A percentile compares a stretch with the other conserved stretches of the same genome.
Conservation (phyloP, 805 yeast genomes). For the Wickerhamomyces canadensis region DNA sequence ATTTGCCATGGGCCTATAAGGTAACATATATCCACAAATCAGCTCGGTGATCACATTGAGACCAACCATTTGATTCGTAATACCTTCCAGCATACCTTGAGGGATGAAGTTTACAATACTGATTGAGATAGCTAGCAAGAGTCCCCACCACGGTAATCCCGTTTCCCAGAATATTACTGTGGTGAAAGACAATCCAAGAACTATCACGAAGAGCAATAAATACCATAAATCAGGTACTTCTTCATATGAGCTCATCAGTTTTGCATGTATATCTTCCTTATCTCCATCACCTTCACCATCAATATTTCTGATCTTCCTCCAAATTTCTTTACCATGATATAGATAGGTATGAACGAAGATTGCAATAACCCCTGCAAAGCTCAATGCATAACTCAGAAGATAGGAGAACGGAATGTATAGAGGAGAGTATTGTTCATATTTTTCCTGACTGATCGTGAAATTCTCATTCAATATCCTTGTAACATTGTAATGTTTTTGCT, state of each 20-base stretch:
- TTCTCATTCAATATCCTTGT: slow-evolving; percentile 38
- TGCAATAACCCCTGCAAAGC: slow-evolving; percentile 60
- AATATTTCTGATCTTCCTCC: slow-evolving; percentile 32
- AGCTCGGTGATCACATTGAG: slow-evolving; percentile 55
- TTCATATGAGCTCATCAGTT: slow-evolving; percentile 48
- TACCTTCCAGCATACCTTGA: slow-evolving; percentile 51
- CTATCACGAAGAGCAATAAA: slow-evolving; percentile 25
- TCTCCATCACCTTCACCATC: slow-evolving; percentile 42
- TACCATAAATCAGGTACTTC: slow-evolving; percentile 62
- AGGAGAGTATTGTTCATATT: slow-evolving; percentile 50
- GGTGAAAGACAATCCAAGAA: slow-evolving; percentile 26
- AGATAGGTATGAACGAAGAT: slow-evolving; percentile 53
- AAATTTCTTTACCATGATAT: slow-evolving; percentile 53
- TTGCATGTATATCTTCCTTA: slow-evolving; percentile 39
- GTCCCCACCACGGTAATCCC: slow-evolving; percentile 59
- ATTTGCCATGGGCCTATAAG: slow-evolving; percentile 49
- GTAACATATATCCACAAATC: slow-evolving; percentile 55
- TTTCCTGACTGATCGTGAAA: slow-evolving; percentile 36
- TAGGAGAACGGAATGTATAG: slow-evolving; percentile 54
- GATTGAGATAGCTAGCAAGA: slow-evolving; percentile 48
- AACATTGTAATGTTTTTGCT: slow-evolving; percentile 41
- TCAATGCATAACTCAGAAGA: slow-evolving; percentile 48
- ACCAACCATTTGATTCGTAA: slow-evolving; percentile 51
- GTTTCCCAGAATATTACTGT: slow-evolving; percentile 34
- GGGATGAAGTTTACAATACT: slow-evolving; percentile 51